Percentiles rank a stretch among this genome's conserved stretches.
phyloP scores from a whole-genome alignment of 129 eudicot genomes.

The Smallanthus sonchifolius region DNA sequence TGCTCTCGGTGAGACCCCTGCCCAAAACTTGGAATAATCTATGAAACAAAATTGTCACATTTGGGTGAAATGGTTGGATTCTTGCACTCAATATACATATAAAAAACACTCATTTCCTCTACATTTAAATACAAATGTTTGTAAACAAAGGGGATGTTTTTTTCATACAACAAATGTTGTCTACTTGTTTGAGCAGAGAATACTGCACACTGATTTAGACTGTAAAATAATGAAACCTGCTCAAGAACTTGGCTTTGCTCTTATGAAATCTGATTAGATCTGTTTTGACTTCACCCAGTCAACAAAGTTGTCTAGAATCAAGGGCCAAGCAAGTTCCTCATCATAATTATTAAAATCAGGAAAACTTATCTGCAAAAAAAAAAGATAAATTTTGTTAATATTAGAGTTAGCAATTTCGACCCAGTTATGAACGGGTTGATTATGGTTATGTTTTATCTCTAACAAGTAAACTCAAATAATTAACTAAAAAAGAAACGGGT shows the following conservation, averaged over 20 bases:
- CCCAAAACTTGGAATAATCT: background rate
- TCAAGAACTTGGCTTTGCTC: conserved; percentile 8
- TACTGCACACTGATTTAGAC: conserved; percentile 29
- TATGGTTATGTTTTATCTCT: background rate
- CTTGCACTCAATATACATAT: background rate
- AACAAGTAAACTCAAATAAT: background rate
- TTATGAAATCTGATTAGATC: conserved; percentile 17
- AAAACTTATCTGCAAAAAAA: conserved; percentile 56
- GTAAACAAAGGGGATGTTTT: conserved; percentile 9
- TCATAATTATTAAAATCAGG: conserved; percentile 77
- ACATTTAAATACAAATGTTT: conserved; percentile 15
- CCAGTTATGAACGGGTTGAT: background rate
- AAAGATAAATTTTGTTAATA: background rate
- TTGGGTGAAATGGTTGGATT: background rate
- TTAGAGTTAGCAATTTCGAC: background rate
- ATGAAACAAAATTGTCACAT: background rate
- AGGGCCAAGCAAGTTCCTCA: conserved; percentile 75
- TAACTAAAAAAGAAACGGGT: background rate
- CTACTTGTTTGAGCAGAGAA: conserved; percentile 10
- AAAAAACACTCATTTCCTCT: conserved; percentile 14
- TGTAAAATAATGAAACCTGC: conserved; percentile 21
- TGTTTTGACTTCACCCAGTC: conserved; percentile 78
- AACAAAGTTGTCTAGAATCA: conserved; percentile 82
- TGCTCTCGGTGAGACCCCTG: no score
- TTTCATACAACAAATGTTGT: conserved; percentile 24